These are phyloP conservation scores for Angomonas desouzai DNA, from an alignment of 208 protist species.

Conservation along the genomic window DNA sequence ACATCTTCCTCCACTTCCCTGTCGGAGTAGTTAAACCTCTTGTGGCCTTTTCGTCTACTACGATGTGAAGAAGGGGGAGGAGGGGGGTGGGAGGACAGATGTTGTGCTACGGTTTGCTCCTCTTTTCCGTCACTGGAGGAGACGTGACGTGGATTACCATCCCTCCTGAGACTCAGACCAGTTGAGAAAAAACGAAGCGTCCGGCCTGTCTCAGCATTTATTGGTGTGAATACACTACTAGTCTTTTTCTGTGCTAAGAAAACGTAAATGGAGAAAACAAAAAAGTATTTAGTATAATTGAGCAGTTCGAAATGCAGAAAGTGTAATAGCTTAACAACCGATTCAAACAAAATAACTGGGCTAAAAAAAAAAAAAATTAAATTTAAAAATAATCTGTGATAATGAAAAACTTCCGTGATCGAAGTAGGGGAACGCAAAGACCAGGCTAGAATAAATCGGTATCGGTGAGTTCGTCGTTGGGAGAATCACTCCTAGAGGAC, in stretches of 20 bases:
- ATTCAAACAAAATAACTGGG: neutral
- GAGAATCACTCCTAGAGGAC: neutral
- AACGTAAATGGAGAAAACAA: conserved; percentile 14
- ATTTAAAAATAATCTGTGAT: conserved; percentile 15
- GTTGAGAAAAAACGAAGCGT: neutral
- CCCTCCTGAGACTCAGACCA: no score
- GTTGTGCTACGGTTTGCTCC: no score
- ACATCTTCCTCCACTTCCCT: neutral
- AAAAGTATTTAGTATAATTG: conserved; percentile 7
- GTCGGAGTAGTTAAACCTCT: neutral
- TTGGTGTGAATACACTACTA: neutral
- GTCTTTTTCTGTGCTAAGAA: neutral
- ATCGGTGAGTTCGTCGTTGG: no score
- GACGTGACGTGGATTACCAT: no score
- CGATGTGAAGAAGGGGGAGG: neutral
- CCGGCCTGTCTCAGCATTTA: no score
- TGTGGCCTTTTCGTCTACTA: neutral
- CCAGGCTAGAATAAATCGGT: no score
- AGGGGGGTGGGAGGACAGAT: no score
- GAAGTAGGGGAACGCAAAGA: no score
- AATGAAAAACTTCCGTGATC: neutral
- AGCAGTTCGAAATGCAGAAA: no score
- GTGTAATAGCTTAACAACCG: no score
- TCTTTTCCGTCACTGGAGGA: no score
- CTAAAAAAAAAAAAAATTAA: conserved; percentile 6